Base-by-base conservation (phyloP, 129 eudicot species). In the Lonicera japonica region DNA sequence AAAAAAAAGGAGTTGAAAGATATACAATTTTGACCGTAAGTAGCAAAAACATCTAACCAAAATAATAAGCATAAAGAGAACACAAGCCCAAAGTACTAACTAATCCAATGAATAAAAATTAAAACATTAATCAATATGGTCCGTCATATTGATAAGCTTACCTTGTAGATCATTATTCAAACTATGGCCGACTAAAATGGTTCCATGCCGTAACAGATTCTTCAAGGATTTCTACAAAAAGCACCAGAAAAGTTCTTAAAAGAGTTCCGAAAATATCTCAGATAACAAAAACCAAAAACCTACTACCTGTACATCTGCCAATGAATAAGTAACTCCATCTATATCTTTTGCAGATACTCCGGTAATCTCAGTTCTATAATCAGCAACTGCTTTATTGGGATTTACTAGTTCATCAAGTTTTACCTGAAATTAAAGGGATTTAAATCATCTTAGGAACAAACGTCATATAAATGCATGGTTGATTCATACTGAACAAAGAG, bases 111-210 rank as follows among this genome's bases (percentile, higher is more conserved):
- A 43, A 43, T 14, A 1, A 43, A 43, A 43, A 43, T 2, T 43
- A 43, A 43, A 43, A 43, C 14, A 43, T 43, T 2, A 43, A 43
- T 1, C 1, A 43, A 43, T 43, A 8, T 43, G 50, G 40, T 29
- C 2, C 6, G 53, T 4, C 58, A 56, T 8, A 0, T 13, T 38
- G 58, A 17, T 56, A 23, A 25, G 40, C 55, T 67, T 73, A 86
- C 97, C 97, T 73, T 70, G 81, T 66, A 90, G 75, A 77, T 90
- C 97, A 43, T 86, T 86, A 39, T 80, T 78, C 54, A 86, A 71
- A 72, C 97, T 83, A 75, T 90, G 97, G 46, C 97, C 97, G 25
- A 83, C 84, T 65, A 90, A 76, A 50, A 86, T 82, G 24, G 84
- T 74, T 23, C 89, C 95, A 61, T 76, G 77, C 39, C 83, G 57